Evolutionary conservation across 345 rosid species (phyloP), one percentile per base, ranked within the genome.

Genomic region (Linum lewisii): DNA sequence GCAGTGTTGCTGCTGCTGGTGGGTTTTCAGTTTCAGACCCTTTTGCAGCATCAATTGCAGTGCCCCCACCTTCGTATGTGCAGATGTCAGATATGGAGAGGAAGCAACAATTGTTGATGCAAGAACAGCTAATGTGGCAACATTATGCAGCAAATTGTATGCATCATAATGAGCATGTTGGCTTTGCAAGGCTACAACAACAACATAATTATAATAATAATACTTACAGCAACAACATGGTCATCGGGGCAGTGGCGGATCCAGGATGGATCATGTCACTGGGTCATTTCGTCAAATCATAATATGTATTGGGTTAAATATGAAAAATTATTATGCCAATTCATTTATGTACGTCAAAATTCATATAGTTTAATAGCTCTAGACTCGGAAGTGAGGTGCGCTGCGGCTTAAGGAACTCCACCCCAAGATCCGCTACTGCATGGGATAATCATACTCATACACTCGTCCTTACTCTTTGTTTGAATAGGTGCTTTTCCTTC

Each of bases 41-140:
- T 2, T 85, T 85, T 57, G 77, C 82, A 5, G 81, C 85, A 4
- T 82, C 91, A 0, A 56, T 74, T 0, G 57, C 64, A 8, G 65
- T 80, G 15, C 73, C 78, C 0, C 84, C 85, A 0, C 87, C 88
- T 0, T 19, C 85, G 0, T 80, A 72, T 57, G 81, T 82, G 51
- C 86, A 85, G 51, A 77, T 85, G 78, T 75, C 84, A 2, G 87
- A 80, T 50, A 42, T 82, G 63, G 91, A 77, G 71, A 80, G 75
- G 76, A 82, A 80, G 64, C 87, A 80, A 61, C 72, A 64, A 66
- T 49, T 78, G 24, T 56, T 82, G 69, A 50, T 63, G 38, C 82
- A 82, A 20, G 86, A 85, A 63, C 84, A 78, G 64, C 36, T 73
- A 10, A 68, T 80, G 80, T 85, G 85, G 85, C 81, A 75, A 54